Percentiles rank a stretch among this genome's conserved stretches.
phyloP scores from a whole-genome alignment of 163 green algal genomes.

The Prototheca stagnorum region DNA sequence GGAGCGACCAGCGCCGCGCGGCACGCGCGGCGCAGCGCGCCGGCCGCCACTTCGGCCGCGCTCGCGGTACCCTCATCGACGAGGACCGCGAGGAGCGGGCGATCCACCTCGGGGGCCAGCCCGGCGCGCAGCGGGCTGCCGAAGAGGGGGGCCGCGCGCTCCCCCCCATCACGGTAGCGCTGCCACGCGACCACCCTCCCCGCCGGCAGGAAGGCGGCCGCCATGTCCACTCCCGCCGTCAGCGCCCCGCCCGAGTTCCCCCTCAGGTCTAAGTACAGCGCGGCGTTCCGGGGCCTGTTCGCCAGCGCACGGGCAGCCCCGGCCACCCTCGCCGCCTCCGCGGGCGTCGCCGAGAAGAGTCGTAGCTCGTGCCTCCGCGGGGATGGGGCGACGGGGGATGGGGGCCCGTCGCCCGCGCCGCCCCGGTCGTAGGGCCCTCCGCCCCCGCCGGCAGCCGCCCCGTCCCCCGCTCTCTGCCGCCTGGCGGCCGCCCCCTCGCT shows the following conservation, averaged over 20 bases:
- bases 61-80: conserved; percentile 79
- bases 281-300: conserved; percentile 36
- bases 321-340: conserved; percentile 34
- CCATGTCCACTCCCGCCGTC: conserved; percentile 75
- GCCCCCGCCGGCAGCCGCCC: no score
- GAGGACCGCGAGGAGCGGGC: conserved; percentile 48
- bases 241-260: conserved; percentile 91
- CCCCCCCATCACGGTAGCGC: background rate
- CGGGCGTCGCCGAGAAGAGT: conserved; percentile 69
- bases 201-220: conserved; percentile 61
- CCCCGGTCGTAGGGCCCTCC: no score
- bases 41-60: conserved; percentile 54
- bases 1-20: conserved; percentile 67
- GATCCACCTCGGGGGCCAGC: conserved; percentile 4
- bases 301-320: conserved; percentile 43
- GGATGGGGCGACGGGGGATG: no score
- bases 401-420: no score
- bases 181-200: background rate
- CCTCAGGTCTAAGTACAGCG: conserved; percentile 79
- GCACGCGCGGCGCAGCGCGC: conserved; percentile 86
- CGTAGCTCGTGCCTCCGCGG: background rate
- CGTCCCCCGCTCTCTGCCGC: no score
- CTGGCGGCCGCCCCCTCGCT: no score
- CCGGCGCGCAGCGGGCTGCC: background rate
- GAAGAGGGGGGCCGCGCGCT: background rate